Conservation (phyloP, 495 filamentous ascomycete species). For the Penicillium riverlandense region DNA sequence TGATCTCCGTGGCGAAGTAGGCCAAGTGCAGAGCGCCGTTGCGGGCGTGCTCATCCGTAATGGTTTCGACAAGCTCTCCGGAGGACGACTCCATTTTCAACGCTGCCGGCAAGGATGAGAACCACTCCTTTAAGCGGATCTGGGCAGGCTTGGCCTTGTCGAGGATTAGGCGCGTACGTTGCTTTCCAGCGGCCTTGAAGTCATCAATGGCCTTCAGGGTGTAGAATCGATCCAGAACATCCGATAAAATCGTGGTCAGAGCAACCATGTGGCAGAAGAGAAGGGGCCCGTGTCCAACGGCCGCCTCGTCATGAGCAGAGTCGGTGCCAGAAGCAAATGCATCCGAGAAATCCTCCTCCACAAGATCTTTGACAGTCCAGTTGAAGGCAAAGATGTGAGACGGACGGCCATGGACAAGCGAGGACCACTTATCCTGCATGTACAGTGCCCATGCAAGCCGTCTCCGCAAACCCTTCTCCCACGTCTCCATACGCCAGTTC, state of each 20-base stretch:
- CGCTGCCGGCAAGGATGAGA: conserved; percentile 41
- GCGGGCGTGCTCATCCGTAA: conserved; percentile 32
- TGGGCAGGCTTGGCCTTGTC: conserved; percentile 56
- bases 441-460: conserved; percentile 53
- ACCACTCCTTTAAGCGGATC: conserved; percentile 53
- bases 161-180: conserved; percentile 47
- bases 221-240: conserved; percentile 55
- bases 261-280: conserved; percentile 54
- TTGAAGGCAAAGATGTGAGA: conserved; percentile 49
- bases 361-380: conserved; percentile 49
- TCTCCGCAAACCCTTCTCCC: conserved; percentile 50
- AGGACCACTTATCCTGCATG: conserved; percentile 56
- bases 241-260: conserved; percentile 53
- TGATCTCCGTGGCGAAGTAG: conserved; percentile 57
- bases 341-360: conserved; percentile 44
- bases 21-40: conserved; percentile 52
- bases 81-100: conserved; percentile 47
- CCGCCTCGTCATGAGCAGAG: conserved; percentile 26
- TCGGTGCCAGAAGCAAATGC: conserved; percentile 26
- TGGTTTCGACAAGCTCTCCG: conserved; percentile 32
- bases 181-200: conserved; percentile 39
- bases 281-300: conserved; percentile 38
- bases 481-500: conserved; percentile 45
- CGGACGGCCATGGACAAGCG: conserved; percentile 48
- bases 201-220: conserved; percentile 49